Evolutionary conservation across 2,329 filamentous ascomycete genomes (phyloP), one percentile per base, ranked within the genome.

Genomic region (Calonectria crousiana): DNA sequence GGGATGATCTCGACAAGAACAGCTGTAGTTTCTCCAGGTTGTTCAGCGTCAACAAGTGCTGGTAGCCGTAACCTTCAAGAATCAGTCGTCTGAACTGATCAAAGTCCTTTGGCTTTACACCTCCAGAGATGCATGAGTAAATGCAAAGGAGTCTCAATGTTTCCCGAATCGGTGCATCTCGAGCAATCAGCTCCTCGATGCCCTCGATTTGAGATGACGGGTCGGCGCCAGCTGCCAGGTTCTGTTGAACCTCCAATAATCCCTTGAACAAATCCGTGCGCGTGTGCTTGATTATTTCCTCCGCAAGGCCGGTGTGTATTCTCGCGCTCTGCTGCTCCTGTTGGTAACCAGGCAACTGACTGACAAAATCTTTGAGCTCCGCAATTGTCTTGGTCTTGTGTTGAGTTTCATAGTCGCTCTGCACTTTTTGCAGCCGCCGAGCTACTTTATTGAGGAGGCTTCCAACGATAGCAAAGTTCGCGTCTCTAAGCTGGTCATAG

Each of bases 391-490:
- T 97, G 6, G 95, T 94, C 64, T 92, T 92, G 83, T 98, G 95
- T 75, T 96, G 94, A 81, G 97, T 95, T 82, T 98, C 95, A 83
- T 98, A 98, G 81, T 98, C 96, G 78, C 85, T 89, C 88, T 95
- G 95, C 18, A 99, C 95, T 80, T 87, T 90, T 88, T 95, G 94
- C 30, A 99, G 88, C 16, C 96, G 93, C 36, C 95, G 92, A 6
- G 97, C 97, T 16, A 97, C 94, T 83, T 96, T 96, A 84, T 98
- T 98, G 75, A 99, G 89, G 11, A 97, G 87, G 67, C 92, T 93
- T 18, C 97, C 97, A 49, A 99, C 95, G 69, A 98, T 95, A 44
- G 96, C 96, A 83, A 98, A 99, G 83, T 99, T 99, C 51, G 95
- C 93, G 83, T 98, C 95, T 71, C 96, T 93, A 5, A 99, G 88